phyloP scores from a whole-genome alignment of 495 filamentous ascomycete species.

The Aspergillus sclerotiicarbonarius region DNA sequence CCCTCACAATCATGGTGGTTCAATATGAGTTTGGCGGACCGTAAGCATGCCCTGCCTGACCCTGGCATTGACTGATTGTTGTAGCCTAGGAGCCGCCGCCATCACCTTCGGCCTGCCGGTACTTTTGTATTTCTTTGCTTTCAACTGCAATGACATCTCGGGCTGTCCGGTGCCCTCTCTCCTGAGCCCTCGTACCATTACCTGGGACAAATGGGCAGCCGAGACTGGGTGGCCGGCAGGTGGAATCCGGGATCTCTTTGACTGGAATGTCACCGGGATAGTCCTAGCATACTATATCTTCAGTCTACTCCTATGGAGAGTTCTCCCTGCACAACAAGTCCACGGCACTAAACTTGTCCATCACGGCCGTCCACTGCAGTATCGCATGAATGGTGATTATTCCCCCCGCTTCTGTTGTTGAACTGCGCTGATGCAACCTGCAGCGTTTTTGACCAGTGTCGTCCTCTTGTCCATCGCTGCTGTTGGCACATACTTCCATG shows the following conservation, averaged over 20 bases:
- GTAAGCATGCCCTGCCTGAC: neutral
- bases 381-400: conserved; percentile 70
- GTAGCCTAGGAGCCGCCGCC: conserved; percentile 62
- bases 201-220: conserved; percentile 58
- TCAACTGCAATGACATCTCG: conserved; percentile 78
- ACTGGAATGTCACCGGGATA: conserved; percentile 50
- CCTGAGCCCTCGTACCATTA: conserved; percentile 64
- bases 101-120: conserved; percentile 70
- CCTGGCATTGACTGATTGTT: neutral
- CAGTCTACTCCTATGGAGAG: conserved; percentile 61
- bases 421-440: conserved; percentile 5
- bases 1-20: neutral
- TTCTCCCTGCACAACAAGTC: conserved; percentile 66
- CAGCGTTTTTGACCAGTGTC: conserved; percentile 66
- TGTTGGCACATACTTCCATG: conserved; percentile 66
- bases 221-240: conserved; percentile 67
- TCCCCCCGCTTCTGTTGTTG: neutral
- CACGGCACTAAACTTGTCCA: conserved; percentile 62
- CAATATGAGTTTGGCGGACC: neutral
- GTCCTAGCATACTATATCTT: conserved; percentile 70
- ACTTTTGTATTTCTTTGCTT: conserved; percentile 65
- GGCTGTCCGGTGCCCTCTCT: conserved; percentile 79
- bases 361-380: conserved; percentile 70
- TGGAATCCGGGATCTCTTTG: conserved; percentile 53
- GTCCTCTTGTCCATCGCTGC: conserved; percentile 58